Percentiles rank a stretch among this genome's conserved stretches.
These are phyloP conservation scores for Fusarium sp. DNA, from an alignment of 2,329 filamentous ascomycete genomes.

Conservation along the genomic window DNA sequence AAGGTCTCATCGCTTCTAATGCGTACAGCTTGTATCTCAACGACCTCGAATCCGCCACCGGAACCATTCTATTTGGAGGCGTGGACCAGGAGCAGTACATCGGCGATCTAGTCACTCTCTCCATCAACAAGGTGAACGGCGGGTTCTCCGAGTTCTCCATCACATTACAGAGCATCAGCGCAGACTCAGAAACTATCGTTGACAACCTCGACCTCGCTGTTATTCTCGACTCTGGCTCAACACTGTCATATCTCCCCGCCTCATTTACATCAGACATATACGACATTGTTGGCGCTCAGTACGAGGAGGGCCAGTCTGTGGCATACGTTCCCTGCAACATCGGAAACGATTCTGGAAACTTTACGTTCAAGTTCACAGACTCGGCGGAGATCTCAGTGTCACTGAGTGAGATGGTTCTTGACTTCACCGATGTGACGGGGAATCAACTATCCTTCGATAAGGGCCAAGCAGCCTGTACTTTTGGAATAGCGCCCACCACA, in stretches of 20 bases:
- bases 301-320: slow-evolving; percentile 58
- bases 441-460: slow-evolving; percentile 60
- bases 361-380: slow-evolving; percentile 63
- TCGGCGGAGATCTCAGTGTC: slow-evolving; percentile 61
- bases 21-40: slow-evolving; percentile 81
- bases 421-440: slow-evolving; percentile 57
- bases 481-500: slow-evolving; percentile 70
- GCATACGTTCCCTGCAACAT: slow-evolving; percentile 70
- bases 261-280: slow-evolving; percentile 63
- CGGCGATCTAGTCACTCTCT: slow-evolving; percentile 71
- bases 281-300: slow-evolving; percentile 65
- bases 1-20: slow-evolving; percentile 68
- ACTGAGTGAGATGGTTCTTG: slow-evolving; percentile 67
- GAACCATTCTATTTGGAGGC: slow-evolving; percentile 78
- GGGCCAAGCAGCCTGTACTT: slow-evolving; percentile 67
- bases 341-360: slow-evolving; percentile 48
- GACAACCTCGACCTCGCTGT: slow-evolving; percentile 64
- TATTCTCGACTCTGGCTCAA: slow-evolving; percentile 75
- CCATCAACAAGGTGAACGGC: slow-evolving; percentile 64
- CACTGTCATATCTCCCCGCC: slow-evolving; percentile 72
- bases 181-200: slow-evolving; percentile 55
- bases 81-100: slow-evolving; percentile 72
- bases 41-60: slow-evolving; percentile 70
- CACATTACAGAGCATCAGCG: slow-evolving; percentile 67
- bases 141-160: slow-evolving; percentile 71